phyloP scores from a whole-genome alignment of 768 basidiomycete genomes.

The Agrocybe praecox region DNA sequence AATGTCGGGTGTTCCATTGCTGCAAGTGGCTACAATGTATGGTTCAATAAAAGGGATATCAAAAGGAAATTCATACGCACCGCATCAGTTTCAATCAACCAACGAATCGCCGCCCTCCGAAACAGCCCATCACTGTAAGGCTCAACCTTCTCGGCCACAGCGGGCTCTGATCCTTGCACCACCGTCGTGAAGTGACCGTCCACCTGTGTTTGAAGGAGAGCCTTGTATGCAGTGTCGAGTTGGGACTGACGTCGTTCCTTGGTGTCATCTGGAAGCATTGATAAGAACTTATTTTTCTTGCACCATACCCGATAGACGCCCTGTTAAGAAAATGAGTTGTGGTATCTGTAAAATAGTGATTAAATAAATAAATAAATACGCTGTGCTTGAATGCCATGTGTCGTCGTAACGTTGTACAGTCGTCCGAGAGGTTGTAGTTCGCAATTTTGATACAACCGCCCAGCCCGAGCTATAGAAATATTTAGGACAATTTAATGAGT shows the following conservation, averaged over 20 bases:
- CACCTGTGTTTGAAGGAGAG: slow-evolving; percentile 9
- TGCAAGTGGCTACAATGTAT: background rate
- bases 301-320: slow-evolving; percentile 9
- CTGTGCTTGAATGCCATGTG: slow-evolving; percentile 1
- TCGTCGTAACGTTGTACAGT: background rate
- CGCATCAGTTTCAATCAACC: slow-evolving; percentile 17
- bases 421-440: background rate
- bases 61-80: background rate
- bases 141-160: background rate
- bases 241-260: background rate
- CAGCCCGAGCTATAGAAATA: background rate
- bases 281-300: slow-evolving; percentile 12
- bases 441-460: background rate
- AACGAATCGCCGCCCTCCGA: slow-evolving; percentile 15
- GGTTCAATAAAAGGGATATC: background rate
- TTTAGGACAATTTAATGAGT: background rate
- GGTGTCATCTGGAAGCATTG: slow-evolving; percentile 20
- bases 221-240: background rate
- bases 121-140: slow-evolving; percentile 14
- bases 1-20: slow-evolving; percentile 29
- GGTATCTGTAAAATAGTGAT: no score
- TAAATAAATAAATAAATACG: background rate
- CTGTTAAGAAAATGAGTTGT: background rate
- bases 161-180: background rate
- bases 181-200: slow-evolving; percentile 12